phyloP scores from a whole-genome alignment of 2,329 filamentous ascomycete species.

The Hymenoscyphus fructigenus region DNA sequence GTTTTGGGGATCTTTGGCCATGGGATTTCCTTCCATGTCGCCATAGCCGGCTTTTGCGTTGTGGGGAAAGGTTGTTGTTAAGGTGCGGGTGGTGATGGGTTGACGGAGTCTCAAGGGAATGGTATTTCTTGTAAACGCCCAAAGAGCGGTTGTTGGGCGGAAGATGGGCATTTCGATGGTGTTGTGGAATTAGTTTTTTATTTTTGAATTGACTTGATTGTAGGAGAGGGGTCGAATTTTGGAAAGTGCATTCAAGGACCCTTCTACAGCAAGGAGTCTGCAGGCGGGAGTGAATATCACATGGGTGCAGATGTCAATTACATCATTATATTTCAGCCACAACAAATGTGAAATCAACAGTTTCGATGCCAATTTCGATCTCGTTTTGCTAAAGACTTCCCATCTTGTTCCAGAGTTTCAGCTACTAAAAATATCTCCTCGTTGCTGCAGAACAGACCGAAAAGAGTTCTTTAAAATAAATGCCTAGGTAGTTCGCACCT shows the following conservation, averaged over 20 bases:
- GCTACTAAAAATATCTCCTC: neutral
- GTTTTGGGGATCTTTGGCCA: conserved; percentile 39
- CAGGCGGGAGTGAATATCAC: neutral
- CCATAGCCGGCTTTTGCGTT: conserved; percentile 40
- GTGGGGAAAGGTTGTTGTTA: conserved; percentile 22
- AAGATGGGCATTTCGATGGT: conserved; percentile 24
- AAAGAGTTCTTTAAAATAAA: no score
- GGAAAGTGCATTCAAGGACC: neutral
- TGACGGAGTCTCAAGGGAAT: conserved; percentile 13
- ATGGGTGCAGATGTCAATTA: neutral
- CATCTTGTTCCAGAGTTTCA: neutral
- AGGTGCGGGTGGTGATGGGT: conserved; percentile 15
- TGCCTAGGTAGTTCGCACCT: no score
- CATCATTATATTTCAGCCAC: conserved; percentile 4
- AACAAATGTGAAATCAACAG: neutral
- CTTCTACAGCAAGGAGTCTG: neutral
- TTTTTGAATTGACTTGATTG: neutral
- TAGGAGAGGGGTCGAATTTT: neutral
- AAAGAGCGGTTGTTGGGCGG: conserved; percentile 17
- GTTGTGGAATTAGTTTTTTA: neutral
- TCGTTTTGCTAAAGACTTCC: neutral
- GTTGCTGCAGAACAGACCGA: neutral
- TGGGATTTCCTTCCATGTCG: conserved; percentile 42
- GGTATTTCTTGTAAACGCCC: conserved; percentile 19
- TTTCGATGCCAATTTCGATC: neutral